phyloP scores from a whole-genome alignment of 495 filamentous ascomycete genomes.

The Parathielavia appendiculata region DNA sequence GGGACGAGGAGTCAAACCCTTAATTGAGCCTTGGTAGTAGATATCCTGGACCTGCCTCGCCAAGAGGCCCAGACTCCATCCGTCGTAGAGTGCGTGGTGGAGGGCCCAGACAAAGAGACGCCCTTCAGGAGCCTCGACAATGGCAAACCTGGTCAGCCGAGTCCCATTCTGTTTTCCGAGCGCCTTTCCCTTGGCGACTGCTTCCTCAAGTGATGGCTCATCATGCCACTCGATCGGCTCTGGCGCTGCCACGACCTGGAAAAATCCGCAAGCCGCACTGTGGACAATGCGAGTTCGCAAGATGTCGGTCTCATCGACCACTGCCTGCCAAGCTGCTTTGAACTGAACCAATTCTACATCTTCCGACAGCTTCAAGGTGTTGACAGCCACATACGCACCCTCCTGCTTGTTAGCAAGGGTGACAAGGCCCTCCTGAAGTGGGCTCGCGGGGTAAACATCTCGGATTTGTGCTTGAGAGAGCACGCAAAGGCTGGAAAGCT shows the following conservation, averaged over 20 bases:
- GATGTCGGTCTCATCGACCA: constrained; percentile 54
- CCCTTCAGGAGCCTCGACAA: constrained; percentile 10
- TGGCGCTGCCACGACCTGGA: constrained; percentile 23
- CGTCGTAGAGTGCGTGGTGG: constrained; percentile 63
- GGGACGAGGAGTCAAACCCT: not conserved
- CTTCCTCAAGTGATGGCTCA: constrained; percentile 18
- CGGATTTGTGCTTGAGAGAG: constrained; percentile 36
- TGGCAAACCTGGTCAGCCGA: constrained; percentile 23
- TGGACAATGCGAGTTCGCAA: constrained; percentile 62
- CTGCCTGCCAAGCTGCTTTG: constrained; percentile 46
- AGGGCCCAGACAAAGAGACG: constrained; percentile 50
- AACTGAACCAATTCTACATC: constrained; percentile 41
- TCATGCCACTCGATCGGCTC: constrained; percentile 19
- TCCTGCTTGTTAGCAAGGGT: constrained; percentile 39
- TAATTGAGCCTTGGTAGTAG: constrained; percentile 16
- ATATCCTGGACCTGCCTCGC: constrained; percentile 39
- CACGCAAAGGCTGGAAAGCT: constrained; percentile 42
- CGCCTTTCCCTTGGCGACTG: constrained; percentile 14
- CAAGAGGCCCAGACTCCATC: constrained; percentile 52
- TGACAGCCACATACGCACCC: constrained; percentile 39
- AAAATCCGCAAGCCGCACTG: constrained; percentile 5
- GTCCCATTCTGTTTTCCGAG: constrained; percentile 22
- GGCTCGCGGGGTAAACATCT: constrained; percentile 58
- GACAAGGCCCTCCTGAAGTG: constrained; percentile 50
- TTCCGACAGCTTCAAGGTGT: constrained; percentile 40